Evolutionary conservation across 805 yeast genomes (phyloP).

Genomic region (Limtongia smithiae): DNA sequence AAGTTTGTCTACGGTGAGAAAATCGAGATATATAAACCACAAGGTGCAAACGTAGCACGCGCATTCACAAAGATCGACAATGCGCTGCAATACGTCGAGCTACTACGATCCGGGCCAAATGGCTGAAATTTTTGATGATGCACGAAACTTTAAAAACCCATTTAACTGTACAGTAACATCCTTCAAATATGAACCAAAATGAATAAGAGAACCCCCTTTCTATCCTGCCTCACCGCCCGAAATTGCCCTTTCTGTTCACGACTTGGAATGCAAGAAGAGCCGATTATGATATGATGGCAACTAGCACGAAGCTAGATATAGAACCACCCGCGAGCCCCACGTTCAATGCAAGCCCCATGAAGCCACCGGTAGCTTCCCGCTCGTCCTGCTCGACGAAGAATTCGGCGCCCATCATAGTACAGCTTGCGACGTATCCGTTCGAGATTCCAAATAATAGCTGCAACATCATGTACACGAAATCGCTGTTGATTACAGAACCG

Average conservation of each 20-base stretch:
- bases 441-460: constrained; percentile 82
- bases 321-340: constrained; percentile 79
- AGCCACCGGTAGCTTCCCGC: constrained; percentile 91
- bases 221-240: not conserved
- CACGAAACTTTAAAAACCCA: no score
- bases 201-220: not conserved
- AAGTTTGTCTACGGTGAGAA: constrained; percentile 18
- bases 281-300: constrained; percentile 19
- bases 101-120: constrained; percentile 14
- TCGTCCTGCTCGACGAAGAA: constrained; percentile 59
- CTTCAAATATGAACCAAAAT: not conserved
- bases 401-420: constrained; percentile 75
- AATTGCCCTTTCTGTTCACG: no score
- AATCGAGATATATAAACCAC: constrained; percentile 1
- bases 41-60: not conserved
- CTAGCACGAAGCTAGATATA: constrained; percentile 54
- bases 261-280: not conserved
- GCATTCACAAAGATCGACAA: constrained; percentile 11
- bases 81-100: constrained; percentile 22
- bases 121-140: constrained; percentile 1
- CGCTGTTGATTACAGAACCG: constrained; percentile 47
- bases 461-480: constrained; percentile 59
- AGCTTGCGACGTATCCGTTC: constrained; percentile 80
- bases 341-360: constrained; percentile 75
- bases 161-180: not conserved